Base-by-base conservation (phyloP, 2,329 filamentous ascomycete species). In the Cytospora leucostoma region DNA sequence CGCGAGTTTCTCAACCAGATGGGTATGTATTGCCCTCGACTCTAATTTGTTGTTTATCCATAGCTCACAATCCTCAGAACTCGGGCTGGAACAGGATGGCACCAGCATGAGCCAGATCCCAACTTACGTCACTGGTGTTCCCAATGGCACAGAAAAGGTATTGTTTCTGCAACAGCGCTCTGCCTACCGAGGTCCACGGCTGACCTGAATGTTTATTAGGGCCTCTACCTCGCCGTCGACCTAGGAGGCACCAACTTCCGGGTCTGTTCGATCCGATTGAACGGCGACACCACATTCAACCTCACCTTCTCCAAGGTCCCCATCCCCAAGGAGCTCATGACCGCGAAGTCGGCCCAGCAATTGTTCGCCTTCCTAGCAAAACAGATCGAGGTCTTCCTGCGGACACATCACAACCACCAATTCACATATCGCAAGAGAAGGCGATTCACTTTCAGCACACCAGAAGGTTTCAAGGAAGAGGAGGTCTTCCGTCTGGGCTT, bases 191-290 rank as follows among this genome's bases (percentile, higher is more conserved):
- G 56, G 11, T 17, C 33, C 27, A 38, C 32, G 15, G 40, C 64
- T 66, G 19, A 66, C 49, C 5, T 38, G 2, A 4, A 27, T 27
- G 27, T 47, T 35, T 19, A 10, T 40, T 70, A 96, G 92, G 95
- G 95, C 55, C 82, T 97, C 47, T 99, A 97, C 79, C 88, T 99
- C 73, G 94, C 95, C 47, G 93, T 99, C 68, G 95, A 99, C 73
- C 85, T 99, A n/a, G 95, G 95, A 67, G 95, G 95, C 71, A 99
- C 95, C 68, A 99, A 99, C 80, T 97, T 98, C 78, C 90, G 95
- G 70, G 95, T 99, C 72, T 99, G 95, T 80, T 97, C 94, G 51
- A 90, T 99, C 72, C 86, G 91, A 70, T 83, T 99, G 66, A 93
- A 97, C 74, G 95, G 95, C 72, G 92, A 98, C 79, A 93, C 90